Base-by-base conservation (phyloP, 108 stramenopile genomes). In the Pseudonitzschia delicatissima region DNA sequence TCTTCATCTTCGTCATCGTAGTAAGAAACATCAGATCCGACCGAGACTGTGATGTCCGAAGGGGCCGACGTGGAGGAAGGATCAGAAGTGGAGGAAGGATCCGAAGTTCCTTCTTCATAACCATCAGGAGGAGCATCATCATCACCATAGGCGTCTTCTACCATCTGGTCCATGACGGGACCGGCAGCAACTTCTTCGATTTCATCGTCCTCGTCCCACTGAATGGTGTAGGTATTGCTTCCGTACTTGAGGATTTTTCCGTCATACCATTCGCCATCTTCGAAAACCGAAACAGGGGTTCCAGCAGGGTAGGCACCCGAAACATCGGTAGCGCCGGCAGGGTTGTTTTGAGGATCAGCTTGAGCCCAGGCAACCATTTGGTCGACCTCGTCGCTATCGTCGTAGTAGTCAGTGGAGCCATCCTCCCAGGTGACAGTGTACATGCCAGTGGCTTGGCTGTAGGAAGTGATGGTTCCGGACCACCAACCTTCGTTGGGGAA, bases 371-470 rank as follows among this genome's bases (percentile, higher is more conserved):
- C 60, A 6, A 61, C 60, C 60, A 61, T 61, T 61, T 61, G 33
- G n/a, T 61, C 60, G 32, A 61, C 27, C 0, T 61, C 23, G 26
- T 61, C 60, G 21, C 32, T 37, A 0, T 61, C 60, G 60, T 61
- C 36, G 32, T 61, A 61, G 32, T 61, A 61, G n/a, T 61, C 60
- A 8, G 36, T 61, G 20, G 60, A 61, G 6, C 60, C 60, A 23
- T 61, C 60, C 60, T 61, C 60, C 60, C 60, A 61, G 28, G 36
- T 42, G 17, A 61, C 39, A 8, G 60, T 61, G 32, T 61, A 61
- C 36, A 61, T 37, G n/a, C 13, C 60, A 15, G 36, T 15, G 26
- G 17, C 21, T 3, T 12, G 25, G 32, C 8, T 26, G 39, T 40
- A 61, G 20, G 36, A 5, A 4, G 39, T 42, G 34, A 61, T 61